Evolutionary conservation across 371 early-diverging fungal genomes (phyloP).

Genomic region (Mucor plumbeus): DNA sequence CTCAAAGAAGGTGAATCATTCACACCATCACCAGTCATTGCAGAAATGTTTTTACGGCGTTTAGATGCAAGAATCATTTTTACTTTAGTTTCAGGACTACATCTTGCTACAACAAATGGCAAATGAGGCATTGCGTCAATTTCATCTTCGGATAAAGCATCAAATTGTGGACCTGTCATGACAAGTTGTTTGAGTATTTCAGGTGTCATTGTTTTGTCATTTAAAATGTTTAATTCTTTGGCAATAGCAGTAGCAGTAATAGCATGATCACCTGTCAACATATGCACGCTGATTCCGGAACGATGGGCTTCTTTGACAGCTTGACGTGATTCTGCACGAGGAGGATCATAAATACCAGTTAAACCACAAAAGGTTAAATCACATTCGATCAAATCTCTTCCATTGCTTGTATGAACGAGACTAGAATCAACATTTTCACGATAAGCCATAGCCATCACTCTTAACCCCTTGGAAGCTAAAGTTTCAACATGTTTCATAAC

Average conservation of each 20-base stretch:
- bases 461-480: conserved; percentile 41
- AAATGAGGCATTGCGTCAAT: conserved; percentile 42
- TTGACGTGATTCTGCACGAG: conserved; percentile 70
- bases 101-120: conserved; percentile 93
- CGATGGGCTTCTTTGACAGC: conserved; percentile 84
- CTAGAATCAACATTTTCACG: conserved; percentile 34
- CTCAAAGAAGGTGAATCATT: conserved; percentile 93
- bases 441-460: conserved; percentile 70
- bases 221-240: conserved; percentile 85
- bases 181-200: conserved; percentile 60
- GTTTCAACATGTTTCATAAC: conserved; percentile 27
- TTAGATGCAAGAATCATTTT: conserved; percentile 95
- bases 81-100: conserved; percentile 95
- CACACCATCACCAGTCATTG: conserved; percentile 93
- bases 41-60: conserved; percentile 67
- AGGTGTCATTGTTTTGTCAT: conserved; percentile 39
- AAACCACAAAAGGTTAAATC: conserved; percentile 83
- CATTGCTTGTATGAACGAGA: conserved; percentile 3
- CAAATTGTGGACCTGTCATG: conserved; percentile 83
- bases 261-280: conserved; percentile 95
- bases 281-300: conserved; percentile 93
- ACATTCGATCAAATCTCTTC: conserved; percentile 52
- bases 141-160: conserved; percentile 62
- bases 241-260: conserved; percentile 92
- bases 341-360: conserved; percentile 92